phyloP scores from a whole-genome alignment of 2,329 filamentous ascomycete species.

The Xylaria multiplex region DNA sequence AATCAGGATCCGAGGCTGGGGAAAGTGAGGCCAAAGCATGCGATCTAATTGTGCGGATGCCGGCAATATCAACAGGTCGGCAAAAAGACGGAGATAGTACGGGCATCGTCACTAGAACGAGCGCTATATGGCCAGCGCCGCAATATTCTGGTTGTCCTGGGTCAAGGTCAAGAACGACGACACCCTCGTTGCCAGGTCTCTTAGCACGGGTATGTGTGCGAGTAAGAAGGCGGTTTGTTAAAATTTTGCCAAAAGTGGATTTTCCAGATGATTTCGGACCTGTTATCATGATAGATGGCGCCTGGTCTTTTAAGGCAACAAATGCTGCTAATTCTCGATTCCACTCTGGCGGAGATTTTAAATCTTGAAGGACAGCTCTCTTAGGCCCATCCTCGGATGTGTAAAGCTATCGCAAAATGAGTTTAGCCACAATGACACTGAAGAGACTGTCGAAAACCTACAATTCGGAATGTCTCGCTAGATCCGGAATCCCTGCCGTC shows the following conservation, averaged over 20 bases:
- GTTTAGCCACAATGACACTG: constrained; percentile 23
- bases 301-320: constrained; percentile 50
- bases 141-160: constrained; percentile 81
- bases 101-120: constrained; percentile 68
- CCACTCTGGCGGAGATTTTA: constrained; percentile 68
- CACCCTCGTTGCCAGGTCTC: constrained; percentile 44
- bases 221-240: constrained; percentile 74
- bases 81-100: constrained; percentile 76
- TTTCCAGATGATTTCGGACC: constrained; percentile 80
- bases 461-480: constrained; percentile 60
- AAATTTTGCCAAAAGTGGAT: constrained; percentile 75
- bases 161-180: constrained; percentile 78
- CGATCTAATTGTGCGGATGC: constrained; percentile 61
- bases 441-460: constrained; percentile 46
- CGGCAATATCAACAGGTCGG: constrained; percentile 58
- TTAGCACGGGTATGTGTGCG: constrained; percentile 45
- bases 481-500: constrained; percentile 42
- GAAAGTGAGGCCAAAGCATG: constrained; percentile 74
- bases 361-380: constrained; percentile 61
- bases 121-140: constrained; percentile 74
- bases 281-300: constrained; percentile 65
- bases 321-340: constrained; percentile 66
- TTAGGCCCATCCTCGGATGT: constrained; percentile 64
- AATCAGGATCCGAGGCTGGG: constrained; percentile 71
- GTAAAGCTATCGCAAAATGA: constrained; percentile 58